Percentiles rank a stretch among this genome's conserved stretches.
These are phyloP conservation scores for Cynara cardunculus DNA, from an alignment of 129 eudicot species.

Conservation along the genomic window DNA sequence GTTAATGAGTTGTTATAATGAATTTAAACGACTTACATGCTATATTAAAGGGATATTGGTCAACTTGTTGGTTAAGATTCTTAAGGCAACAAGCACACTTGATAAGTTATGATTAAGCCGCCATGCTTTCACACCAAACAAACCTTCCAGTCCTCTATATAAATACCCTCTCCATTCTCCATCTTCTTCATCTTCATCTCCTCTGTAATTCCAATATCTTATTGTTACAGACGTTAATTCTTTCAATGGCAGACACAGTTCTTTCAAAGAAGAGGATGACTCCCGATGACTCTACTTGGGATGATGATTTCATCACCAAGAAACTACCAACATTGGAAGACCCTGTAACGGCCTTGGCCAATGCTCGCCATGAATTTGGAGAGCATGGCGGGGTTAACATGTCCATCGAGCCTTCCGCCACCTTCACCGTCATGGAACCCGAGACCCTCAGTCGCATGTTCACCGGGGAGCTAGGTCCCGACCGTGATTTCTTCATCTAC, in stretches of 20 bases:
- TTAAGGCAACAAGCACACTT: too few species aligned
- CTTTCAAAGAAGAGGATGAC: slow-evolving; percentile 39
- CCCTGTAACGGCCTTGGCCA: slow-evolving; percentile 48
- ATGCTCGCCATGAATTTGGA: slow-evolving; percentile 65
- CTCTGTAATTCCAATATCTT: background rate
- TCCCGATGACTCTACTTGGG: slow-evolving; percentile 24
- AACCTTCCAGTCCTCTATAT: background rate
- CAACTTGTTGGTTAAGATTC: too few species aligned
- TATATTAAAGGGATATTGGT: too few species aligned
- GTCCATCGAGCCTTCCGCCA: slow-evolving; percentile 80
- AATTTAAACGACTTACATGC: too few species aligned
- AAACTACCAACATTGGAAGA: slow-evolving; percentile 41
- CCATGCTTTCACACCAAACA: background rate
- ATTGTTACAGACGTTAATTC: too few species aligned
- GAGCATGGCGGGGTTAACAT: slow-evolving; percentile 82
- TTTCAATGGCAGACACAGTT: slow-evolving; percentile 30
- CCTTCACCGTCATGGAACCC: slow-evolving; percentile 80
- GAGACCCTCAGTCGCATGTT: slow-evolving; percentile 63
- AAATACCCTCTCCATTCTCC: background rate
- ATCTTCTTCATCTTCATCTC: background rate
- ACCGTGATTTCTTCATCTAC: slow-evolving; percentile 59
- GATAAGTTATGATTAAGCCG: background rate
- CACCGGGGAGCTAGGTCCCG: slow-evolving; percentile 63
- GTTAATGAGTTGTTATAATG: too few species aligned
- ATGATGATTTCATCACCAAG: slow-evolving; percentile 11